Evolutionary conservation across 2,329 filamentous ascomycete species (phyloP).

Genomic region (Ceratocystis smalleyi): DNA sequence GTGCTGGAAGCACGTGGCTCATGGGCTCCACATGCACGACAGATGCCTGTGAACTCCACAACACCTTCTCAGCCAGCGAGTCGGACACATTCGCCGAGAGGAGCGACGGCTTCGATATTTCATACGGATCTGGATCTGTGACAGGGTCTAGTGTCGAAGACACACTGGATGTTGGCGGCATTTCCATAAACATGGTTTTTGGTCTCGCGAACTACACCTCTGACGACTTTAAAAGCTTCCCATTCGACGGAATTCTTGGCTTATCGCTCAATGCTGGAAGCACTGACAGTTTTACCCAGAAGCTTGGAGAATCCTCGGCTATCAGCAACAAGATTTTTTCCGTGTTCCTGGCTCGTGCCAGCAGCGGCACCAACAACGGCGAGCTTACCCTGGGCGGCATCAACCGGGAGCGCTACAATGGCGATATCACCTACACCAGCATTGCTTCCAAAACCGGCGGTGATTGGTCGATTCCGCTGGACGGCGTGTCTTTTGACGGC

Average conservation of each 20-base stretch:
- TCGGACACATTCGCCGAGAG: constrained; percentile 47
- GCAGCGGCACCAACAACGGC: constrained; percentile 53
- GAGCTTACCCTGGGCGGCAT: constrained; percentile 62
- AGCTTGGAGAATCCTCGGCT: constrained; percentile 44
- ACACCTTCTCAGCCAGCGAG: constrained; percentile 48
- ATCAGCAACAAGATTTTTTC: constrained; percentile 38
- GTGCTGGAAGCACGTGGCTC: constrained; percentile 65
- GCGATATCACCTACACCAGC: constrained; percentile 50
- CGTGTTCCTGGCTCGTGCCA: constrained; percentile 51
- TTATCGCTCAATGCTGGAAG: constrained; percentile 47
- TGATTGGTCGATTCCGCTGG: constrained; percentile 60
- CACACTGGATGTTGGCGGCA: constrained; percentile 47
- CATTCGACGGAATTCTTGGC: constrained; percentile 78
- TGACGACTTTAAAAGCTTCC: constrained; percentile 58
- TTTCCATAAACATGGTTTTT: constrained; percentile 50
- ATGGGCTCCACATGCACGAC: constrained; percentile 56
- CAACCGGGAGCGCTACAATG: constrained; percentile 50
- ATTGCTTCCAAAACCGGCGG: constrained; percentile 34
- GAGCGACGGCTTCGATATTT: constrained; percentile 43
- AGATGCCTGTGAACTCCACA: constrained; percentile 52
- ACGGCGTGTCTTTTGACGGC: constrained; percentile 48
- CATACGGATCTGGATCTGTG: constrained; percentile 65
- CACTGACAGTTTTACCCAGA: constrained; percentile 52
- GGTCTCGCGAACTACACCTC: constrained; percentile 59
- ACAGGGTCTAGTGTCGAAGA: constrained; percentile 52